Percentiles rank a stretch among this genome's conserved stretches.
Evolutionary conservation across 179 eudicot species (phyloP).

Genomic region (Silene vulgaris): DNA sequence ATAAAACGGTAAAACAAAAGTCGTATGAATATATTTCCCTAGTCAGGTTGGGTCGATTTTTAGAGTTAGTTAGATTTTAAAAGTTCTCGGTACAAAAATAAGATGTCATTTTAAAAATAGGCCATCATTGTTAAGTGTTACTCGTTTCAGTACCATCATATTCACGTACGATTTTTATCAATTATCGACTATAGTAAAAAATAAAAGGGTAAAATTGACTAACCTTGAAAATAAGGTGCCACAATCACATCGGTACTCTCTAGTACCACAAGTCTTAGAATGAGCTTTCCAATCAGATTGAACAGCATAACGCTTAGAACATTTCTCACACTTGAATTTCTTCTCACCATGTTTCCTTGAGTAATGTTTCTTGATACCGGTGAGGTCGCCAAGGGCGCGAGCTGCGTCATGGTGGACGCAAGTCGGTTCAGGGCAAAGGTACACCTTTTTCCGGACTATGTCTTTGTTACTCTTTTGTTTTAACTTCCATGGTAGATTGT

Average conservation of each 20-base stretch:
- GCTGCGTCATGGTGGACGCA: constrained; percentile 41
- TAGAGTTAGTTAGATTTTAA: too few relatives aligned
- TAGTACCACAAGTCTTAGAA: constrained; percentile 38
- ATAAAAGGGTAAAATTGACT: background rate
- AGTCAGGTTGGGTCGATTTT: too few relatives aligned
- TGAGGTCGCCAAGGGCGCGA: constrained; percentile 40
- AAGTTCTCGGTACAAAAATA: too few relatives aligned
- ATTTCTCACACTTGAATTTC: constrained; percentile 41
- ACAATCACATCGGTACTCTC: constrained; percentile 40
- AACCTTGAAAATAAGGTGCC: constrained; percentile 40
- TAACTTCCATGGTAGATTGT: constrained; percentile 41
- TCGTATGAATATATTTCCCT: too few relatives aligned
- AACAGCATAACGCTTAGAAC: constrained; percentile 38
- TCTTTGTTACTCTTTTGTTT: constrained; percentile 36
- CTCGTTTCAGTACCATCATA: too few relatives aligned
- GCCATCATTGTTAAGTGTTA: too few relatives aligned
- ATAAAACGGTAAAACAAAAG: background rate
- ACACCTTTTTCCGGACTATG: constrained; percentile 31
- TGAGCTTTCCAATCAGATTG: constrained; percentile 44
- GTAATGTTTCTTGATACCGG: constrained; percentile 39
- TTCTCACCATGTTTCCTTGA: constrained; percentile 42
- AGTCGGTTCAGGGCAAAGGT: constrained; percentile 33
- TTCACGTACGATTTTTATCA: too few relatives aligned
- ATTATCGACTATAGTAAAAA: background rate
- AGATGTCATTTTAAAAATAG: too few relatives aligned